Evolutionary conservation across 768 basidiomycete genomes (phyloP).

Genomic region (Agaricus sinodeliciosus): DNA sequence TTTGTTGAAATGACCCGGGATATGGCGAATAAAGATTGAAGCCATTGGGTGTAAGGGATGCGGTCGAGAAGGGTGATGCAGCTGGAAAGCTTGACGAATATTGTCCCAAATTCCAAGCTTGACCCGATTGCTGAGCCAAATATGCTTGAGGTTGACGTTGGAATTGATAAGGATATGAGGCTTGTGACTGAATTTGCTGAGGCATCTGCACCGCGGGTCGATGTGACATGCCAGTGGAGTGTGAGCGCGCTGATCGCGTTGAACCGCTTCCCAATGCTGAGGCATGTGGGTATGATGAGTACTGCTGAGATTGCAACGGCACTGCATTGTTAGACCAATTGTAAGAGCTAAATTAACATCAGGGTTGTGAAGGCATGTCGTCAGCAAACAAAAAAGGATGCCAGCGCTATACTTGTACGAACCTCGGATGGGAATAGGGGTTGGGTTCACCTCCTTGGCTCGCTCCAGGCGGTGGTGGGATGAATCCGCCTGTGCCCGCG

Average conservation of each 20-base stretch:
- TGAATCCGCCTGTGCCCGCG: conserved; percentile 13
- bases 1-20: neutral
- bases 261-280: neutral
- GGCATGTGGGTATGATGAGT: neutral
- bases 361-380: neutral
- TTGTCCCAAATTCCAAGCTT: too few relatives aligned
- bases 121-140: too few relatives aligned
- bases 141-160: neutral
- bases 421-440: conserved; percentile 10
- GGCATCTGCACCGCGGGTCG: neutral
- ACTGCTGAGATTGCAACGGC: neutral
- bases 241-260: neutral
- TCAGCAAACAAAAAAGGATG: too few relatives aligned
- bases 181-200: neutral
- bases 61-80: neutral
- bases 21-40: neutral
- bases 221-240: neutral
- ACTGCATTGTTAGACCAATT: neutral
- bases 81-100: neutral
- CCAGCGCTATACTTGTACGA: neutral
- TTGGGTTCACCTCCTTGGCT: conserved; percentile 24
- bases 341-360: neutral
- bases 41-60: neutral
- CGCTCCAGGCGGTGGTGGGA: conserved; percentile 28
- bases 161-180: conserved; percentile 4